These are phyloP conservation scores for Cicer cuneatum DNA, from an alignment of 306 rosid genomes.

Conservation along the genomic window DNA sequence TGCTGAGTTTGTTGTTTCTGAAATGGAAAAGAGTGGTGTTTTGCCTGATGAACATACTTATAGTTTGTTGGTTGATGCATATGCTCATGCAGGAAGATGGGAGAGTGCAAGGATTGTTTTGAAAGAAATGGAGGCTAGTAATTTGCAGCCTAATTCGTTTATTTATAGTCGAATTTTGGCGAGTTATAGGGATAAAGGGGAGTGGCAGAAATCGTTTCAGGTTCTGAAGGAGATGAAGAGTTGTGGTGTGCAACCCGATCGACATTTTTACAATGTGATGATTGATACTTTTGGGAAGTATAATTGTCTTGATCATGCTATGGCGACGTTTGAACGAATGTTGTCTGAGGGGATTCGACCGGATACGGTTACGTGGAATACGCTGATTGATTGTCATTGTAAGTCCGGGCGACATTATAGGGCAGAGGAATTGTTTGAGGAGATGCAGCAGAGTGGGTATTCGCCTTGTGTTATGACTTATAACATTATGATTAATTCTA, in stretches of 20 bases:
- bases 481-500: constrained; percentile 82
- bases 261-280: constrained; percentile 94
- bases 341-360: constrained; percentile 76
- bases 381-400: constrained; percentile 79
- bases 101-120: constrained; percentile 86
- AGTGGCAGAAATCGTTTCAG: constrained; percentile 92
- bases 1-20: constrained; percentile 78
- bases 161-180: constrained; percentile 82
- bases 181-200: constrained; percentile 78
- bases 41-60: constrained; percentile 82
- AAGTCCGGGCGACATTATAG: constrained; percentile 67
- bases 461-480: constrained; percentile 71
- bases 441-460: constrained; percentile 80
- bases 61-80: constrained; percentile 78
- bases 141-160: constrained; percentile 73
- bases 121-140: constrained; percentile 83
- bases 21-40: constrained; percentile 83
- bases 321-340: constrained; percentile 79
- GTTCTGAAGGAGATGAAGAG: constrained; percentile 87
- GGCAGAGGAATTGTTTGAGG: constrained; percentile 78
- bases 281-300: constrained; percentile 89
- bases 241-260: constrained; percentile 76
- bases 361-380: constrained; percentile 86
- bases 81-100: constrained; percentile 82
- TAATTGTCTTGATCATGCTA: constrained; percentile 83